Percentiles rank a stretch among this genome's conserved stretches.
Evolutionary conservation across 1,284 basidiomycete genomes (phyloP).

Genomic region (Melampsora larici-populina): DNA sequence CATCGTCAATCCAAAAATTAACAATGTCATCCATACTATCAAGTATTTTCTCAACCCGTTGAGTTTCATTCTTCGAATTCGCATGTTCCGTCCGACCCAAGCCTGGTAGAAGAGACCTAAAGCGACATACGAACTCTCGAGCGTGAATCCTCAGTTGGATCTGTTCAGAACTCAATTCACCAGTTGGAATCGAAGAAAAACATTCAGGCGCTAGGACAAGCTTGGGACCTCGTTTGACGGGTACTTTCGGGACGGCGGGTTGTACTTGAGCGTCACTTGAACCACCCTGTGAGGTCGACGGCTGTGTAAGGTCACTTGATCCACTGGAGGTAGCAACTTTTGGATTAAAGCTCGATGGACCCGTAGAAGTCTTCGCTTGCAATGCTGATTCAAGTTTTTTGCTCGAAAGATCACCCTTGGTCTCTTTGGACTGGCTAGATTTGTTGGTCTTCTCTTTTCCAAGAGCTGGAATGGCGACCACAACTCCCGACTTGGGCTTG

Average conservation of each 20-base stretch:
- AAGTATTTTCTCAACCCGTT: conserved; percentile 36
- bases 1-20: conserved; percentile 44
- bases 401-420: background rate
- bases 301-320: conserved; percentile 4
- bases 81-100: conserved; percentile 27
- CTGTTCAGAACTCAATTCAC: conserved; percentile 24
- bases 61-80: conserved; percentile 18
- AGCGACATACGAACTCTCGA: conserved; percentile 41
- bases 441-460: conserved; percentile 17
- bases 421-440: background rate
- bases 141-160: conserved; percentile 23
- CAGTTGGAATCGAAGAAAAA: conserved; percentile 25
- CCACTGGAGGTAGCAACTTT: background rate
- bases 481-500: background rate
- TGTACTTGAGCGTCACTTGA: background rate
- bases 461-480: background rate
- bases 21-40: conserved; percentile 43
- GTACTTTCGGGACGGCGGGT: conserved; percentile 1
- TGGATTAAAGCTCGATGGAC: background rate
- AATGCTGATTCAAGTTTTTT: background rate
- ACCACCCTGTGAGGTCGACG: background rate
- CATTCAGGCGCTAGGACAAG: conserved; percentile 15
- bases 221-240: conserved; percentile 25
- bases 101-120: conserved; percentile 36
- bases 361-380: background rate